Evolutionary conservation across 345 rosid species (phyloP), one percentile per base, ranked within the genome.

Genomic region (Camelina laxa): DNA sequence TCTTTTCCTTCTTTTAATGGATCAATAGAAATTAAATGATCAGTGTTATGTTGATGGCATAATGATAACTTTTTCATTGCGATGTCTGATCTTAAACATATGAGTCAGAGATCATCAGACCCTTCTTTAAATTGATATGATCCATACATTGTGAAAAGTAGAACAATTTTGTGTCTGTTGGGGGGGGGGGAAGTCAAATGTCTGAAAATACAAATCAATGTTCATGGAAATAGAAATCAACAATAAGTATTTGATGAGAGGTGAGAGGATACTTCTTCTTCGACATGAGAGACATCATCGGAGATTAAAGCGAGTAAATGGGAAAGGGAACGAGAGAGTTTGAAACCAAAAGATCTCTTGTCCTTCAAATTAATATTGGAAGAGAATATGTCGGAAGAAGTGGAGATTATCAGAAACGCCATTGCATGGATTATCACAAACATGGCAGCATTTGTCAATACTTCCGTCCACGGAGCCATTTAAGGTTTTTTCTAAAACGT

Each of bases 301-400:
- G n/a, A n/a, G n/a, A n/a, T n/a, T n/a, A n/a, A 33, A 49, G 39
- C 3, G 13, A 20, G 31, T 35, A 60, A 22, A 50, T 39, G 51
- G 15, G 55, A 13, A 39, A 58, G 2, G 45, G 57, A 45, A 58
- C 9, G 17, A 58, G 53, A 33, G 35, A 36, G 15, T 9, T 60
- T 72, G 60, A 60, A 21, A 42, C 68, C 17, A n/a, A 60, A 61
- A 22, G 50, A 48, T 33, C 6, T 60, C 67, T 58, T 9, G 7
- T 59, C 6, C 13, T 57, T 57, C 2, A 16, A 10, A 22, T 33
- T 31, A 42, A 9, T 58, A 4, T 69, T 57, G 42, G 53, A 54
- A 1, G 74, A 59, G 66, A 70, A 70, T 12, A 59, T 17, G 30
- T 36, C 45, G 14, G 47, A 59, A 6, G 45, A 59, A 36, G 64